Evolutionary conservation across 2,329 filamentous ascomycete species (phyloP), one percentile per base, ranked within the genome.

Genomic region (Rhinocladiella similis): DNA sequence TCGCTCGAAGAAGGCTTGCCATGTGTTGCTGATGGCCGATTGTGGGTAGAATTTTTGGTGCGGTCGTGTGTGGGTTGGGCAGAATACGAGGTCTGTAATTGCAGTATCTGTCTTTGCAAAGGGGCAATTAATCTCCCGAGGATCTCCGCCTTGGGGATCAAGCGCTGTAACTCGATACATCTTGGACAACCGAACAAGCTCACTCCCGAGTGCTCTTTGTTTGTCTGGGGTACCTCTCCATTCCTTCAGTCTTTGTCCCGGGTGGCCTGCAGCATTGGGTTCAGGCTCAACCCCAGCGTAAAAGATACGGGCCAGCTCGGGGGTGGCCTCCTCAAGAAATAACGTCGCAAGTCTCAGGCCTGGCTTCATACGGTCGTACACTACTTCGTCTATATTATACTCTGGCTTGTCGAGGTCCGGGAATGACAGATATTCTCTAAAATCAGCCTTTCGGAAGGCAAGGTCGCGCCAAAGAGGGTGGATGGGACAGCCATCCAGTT

Each of bases 361-460:
- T n/a, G 54, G 54, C 27, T 52, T 38, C 54, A 56, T 52, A 12
- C 54, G 42, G 18, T 56, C 33, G 19, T 56, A 56, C 7, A 52
- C 7, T 3, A 14, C 18, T 10, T 27, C 33, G n/a, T 35, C 9
- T 22, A 42, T 41, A 36, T 56, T 38, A 36, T 56, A 20, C 13
- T 41, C 14, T n/a, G 16, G 14, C 20, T 36, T 16, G 36, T 52
- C 54, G 10, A 56, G 35, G 13, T 51, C 22, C 3, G 42, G 35
- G n/a, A 48, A 4, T 3, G 54, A 12, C 9, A 43, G 25, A 10
- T 14, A n/a, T 6, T 43, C n/a, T 2, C 16, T 33, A 16, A 29
- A 36, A 14, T 12, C n/a, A 13, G 19, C 41, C 9, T 36, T 2
- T n/a, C 50, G 41, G 18, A 53, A 53, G 25, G 41, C 41, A 14